phyloP scores from a whole-genome alignment of 306 rosid species.

The Quercus mongolica region DNA sequence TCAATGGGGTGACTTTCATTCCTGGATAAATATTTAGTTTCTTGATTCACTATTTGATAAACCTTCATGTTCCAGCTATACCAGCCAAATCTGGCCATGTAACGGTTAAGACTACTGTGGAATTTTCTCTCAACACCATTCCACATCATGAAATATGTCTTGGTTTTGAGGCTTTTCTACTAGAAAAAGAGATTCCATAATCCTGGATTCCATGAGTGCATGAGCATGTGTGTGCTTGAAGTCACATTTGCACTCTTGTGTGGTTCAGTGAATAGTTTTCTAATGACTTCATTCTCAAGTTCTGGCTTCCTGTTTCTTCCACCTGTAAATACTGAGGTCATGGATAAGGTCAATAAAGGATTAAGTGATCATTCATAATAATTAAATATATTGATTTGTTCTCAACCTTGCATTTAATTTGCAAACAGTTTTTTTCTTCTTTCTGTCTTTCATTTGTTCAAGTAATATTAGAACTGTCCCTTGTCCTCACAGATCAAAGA shows the following conservation, averaged over 20 bases:
- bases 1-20: not conserved
- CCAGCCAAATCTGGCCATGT: not conserved
- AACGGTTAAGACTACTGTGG: not conserved
- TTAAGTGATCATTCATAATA: not conserved
- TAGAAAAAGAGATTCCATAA: not conserved
- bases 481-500: conserved; percentile 68
- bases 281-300: not conserved
- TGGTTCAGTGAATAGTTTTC: not conserved
- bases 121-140: not conserved
- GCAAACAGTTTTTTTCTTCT: not conserved
- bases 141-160: not conserved
- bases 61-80: not conserved
- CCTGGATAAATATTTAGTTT: not conserved
- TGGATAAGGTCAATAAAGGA: not conserved
- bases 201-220: not conserved
- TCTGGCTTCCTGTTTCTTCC: not conserved
- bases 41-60: not conserved
- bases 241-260: not conserved
- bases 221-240: not conserved
- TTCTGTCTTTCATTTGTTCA: conserved; percentile 13
- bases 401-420: not conserved
- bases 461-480: conserved; percentile 19
- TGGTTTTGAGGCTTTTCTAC: not conserved
- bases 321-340: not conserved
- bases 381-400: not conserved